These are phyloP conservation scores for Paspalum vaginatum DNA, from an alignment of 176 grass and related monocot species.

Conservation along the genomic window DNA sequence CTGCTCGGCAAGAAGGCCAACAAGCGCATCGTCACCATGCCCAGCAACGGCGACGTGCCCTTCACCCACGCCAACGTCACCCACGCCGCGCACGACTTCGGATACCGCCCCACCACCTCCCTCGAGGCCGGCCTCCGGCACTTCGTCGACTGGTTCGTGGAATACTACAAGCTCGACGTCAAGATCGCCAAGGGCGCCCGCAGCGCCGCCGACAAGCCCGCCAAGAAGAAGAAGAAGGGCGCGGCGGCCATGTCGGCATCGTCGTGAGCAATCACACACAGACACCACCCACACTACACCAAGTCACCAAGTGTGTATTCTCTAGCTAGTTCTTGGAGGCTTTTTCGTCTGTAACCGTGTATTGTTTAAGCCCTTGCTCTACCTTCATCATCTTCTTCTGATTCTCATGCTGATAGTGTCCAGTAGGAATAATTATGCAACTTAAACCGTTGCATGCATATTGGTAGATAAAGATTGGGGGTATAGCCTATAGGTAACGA, in stretches of 20 bases:
- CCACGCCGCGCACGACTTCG: conserved; percentile 78
- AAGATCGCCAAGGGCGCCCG: conserved; percentile 31
- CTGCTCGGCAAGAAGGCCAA: conserved; percentile 92
- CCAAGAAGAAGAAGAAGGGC: conserved; percentile 62
- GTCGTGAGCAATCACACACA: conserved; percentile 44
- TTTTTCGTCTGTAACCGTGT: conserved; percentile 42
- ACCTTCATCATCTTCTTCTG: conserved; percentile 24
- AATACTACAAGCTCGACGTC: conserved; percentile 71
- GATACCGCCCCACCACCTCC: conserved; percentile 84
- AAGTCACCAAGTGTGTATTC: conserved; percentile 50
- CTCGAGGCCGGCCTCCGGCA: conserved; percentile 77
- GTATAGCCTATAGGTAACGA: background rate
- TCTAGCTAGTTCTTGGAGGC: conserved; percentile 53
- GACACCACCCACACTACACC: conserved; percentile 23
- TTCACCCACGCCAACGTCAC: conserved; percentile 96
- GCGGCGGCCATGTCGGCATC: conserved; percentile 43
- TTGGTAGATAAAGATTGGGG: conserved; percentile 47
- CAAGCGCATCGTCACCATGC: conserved; percentile 83
- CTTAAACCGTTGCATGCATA: conserved; percentile 37
- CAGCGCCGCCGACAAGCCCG: conserved; percentile 21
- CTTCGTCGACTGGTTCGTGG: conserved; percentile 87
- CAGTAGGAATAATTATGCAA: conserved; percentile 56
- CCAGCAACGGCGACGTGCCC: conserved; percentile 93
- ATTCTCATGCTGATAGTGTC: conserved; percentile 34
- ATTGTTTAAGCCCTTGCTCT: conserved; percentile 48